A percentile compares a stretch with the other conserved stretches of the same genome.
These are phyloP conservation scores for Populus tomentosa DNA, from an alignment of 441 rosid genomes.

Conservation along the genomic window DNA sequence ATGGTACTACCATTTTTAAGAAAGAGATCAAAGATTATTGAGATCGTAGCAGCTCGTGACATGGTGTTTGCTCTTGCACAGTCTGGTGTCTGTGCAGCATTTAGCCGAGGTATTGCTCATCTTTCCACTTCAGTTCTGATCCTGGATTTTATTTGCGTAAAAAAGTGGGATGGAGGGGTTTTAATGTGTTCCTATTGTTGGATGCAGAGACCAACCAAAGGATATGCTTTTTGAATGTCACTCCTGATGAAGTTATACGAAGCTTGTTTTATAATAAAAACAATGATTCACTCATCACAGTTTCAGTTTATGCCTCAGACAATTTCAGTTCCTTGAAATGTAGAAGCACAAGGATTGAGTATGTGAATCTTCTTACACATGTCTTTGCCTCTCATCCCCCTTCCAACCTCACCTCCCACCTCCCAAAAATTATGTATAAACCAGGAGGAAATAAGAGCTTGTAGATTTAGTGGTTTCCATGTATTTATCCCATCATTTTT, in stretches of 20 bases:
- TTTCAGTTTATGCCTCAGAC: conserved; percentile 70
- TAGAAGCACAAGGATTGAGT: conserved; percentile 71
- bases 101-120: conserved; percentile 61
- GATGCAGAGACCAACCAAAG: conserved; percentile 54
- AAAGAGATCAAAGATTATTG: no score
- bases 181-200: background rate
- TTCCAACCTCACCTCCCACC: background rate
- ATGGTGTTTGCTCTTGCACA: conserved; percentile 27
- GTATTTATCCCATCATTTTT: background rate
- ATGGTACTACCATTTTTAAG: conserved; percentile 46
- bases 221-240: conserved; percentile 63
- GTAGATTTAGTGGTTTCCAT: background rate
- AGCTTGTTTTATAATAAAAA: conserved; percentile 73
- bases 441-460: conserved; percentile 2
- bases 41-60: conserved; percentile 93
- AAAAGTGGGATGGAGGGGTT: background rate
- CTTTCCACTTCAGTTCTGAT: background rate
- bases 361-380: conserved; percentile 8
- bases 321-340: conserved; percentile 72
- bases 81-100: conserved; percentile 30
- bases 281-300: conserved; percentile 72
- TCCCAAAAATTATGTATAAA: background rate
- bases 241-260: conserved; percentile 71
- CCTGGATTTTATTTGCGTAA: background rate
- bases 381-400: background rate